A percentile compares a stretch with the other conserved stretches of the same genome.
These are phyloP conservation scores for Yarrowia keelungensis DNA, from an alignment of 805 yeast species.

Conservation along the genomic window DNA sequence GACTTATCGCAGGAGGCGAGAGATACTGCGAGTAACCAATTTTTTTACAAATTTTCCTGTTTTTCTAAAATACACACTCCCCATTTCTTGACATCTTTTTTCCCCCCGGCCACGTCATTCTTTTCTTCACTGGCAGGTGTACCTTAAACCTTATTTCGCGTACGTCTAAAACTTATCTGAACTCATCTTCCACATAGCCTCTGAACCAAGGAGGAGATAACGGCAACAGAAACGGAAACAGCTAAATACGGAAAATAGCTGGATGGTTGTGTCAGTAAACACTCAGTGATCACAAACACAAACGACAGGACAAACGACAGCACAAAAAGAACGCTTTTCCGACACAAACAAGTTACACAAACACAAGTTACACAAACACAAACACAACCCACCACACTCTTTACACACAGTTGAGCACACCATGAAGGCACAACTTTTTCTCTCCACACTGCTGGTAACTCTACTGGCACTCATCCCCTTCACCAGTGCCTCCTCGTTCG, in stretches of 20 bases:
- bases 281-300: too few relatives aligned
- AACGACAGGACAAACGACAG: too few relatives aligned
- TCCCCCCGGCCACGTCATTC: slow-evolving; percentile 3
- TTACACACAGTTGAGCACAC: not conserved
- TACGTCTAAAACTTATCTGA: slow-evolving; percentile 13
- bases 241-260: too few relatives aligned
- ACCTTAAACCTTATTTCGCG: slow-evolving; percentile 8
- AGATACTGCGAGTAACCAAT: too few relatives aligned
- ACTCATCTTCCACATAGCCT: slow-evolving; percentile 3
- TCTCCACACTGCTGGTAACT: not conserved
- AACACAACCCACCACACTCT: too few relatives aligned
- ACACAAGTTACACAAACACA: slow-evolving; percentile 1
- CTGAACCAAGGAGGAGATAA: not conserved
- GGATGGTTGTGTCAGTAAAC: too few relatives aligned
- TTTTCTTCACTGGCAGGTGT: not conserved
- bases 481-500: slow-evolving; percentile 3
- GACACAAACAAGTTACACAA: not conserved
- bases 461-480: slow-evolving; percentile 2
- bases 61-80: too few relatives aligned
- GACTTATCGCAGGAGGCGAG: too few relatives aligned
- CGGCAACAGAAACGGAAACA: too few relatives aligned
- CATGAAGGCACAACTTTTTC: not conserved
- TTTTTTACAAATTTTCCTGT: too few relatives aligned
- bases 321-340: too few relatives aligned
- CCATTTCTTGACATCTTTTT: too few relatives aligned